These are phyloP conservation scores for Zasmidium angulare DNA, from an alignment of 2,329 filamentous ascomycete species.

Conservation along the genomic window DNA sequence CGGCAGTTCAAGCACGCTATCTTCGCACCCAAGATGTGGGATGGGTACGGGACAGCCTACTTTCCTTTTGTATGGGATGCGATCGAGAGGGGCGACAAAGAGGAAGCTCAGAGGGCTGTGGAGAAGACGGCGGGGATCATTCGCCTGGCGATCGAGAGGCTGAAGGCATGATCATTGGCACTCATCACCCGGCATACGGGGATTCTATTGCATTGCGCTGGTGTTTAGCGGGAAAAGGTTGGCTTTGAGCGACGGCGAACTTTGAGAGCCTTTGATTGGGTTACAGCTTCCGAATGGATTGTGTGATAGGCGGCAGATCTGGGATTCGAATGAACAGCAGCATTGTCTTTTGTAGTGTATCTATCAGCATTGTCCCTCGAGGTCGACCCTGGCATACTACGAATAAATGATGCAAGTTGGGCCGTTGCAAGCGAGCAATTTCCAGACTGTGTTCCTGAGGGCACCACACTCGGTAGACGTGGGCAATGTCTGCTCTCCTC, in stretches of 20 bases:
- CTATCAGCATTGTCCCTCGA: too few relatives aligned
- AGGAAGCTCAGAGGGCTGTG: slow-evolving; percentile 64
- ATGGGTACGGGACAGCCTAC: slow-evolving; percentile 63
- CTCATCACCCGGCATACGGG: not conserved
- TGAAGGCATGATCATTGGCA: slow-evolving; percentile 29
- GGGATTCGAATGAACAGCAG: not conserved
- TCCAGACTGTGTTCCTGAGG: not conserved
- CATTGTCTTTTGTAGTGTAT: not conserved
- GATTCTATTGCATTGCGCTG: not conserved
- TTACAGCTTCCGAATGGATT: not conserved
- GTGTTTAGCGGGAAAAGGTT: not conserved
- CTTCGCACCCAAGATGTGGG: slow-evolving; percentile 80
- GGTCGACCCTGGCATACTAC: too few relatives aligned
- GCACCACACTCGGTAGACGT: too few relatives aligned
- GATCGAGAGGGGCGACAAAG: slow-evolving; percentile 70
- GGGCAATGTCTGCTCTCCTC: too few relatives aligned
- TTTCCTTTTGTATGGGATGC: slow-evolving; percentile 87
- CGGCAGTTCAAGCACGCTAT: slow-evolving; percentile 93
- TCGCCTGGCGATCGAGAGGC: slow-evolving; percentile 56
- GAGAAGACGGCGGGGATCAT: slow-evolving; percentile 71
- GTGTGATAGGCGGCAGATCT: not conserved
- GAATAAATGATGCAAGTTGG: too few relatives aligned
- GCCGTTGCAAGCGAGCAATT: not conserved
- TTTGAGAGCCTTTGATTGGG: not conserved
- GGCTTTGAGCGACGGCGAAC: not conserved